Conservation (phyloP, 2,329 filamentous ascomycete genomes). For the Mollisiaceae sp. region DNA sequence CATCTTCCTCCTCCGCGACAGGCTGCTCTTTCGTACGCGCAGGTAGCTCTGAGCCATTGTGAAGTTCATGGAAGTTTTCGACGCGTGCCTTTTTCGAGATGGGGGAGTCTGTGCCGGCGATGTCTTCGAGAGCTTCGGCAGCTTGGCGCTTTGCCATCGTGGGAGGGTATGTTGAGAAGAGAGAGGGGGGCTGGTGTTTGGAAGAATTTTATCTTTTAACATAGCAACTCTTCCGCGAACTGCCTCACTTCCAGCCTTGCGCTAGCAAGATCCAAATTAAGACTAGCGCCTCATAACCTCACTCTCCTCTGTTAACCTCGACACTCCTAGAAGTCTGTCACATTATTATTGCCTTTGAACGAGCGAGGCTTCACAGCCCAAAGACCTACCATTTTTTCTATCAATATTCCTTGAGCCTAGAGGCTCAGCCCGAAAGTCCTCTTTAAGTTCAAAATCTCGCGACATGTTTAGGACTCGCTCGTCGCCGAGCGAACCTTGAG, state of each 20-base stretch:
- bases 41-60: constrained; percentile 39
- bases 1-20: constrained; percentile 36
- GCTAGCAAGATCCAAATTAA: neutral
- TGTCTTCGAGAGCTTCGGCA: constrained; percentile 63
- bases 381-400: too few species aligned
- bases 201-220: constrained; percentile 10
- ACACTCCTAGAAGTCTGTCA: too few species aligned
- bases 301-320: neutral
- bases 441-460: too few species aligned
- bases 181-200: neutral
- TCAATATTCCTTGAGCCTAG: too few species aligned
- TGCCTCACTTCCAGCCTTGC: constrained; percentile 4
- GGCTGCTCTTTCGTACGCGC: constrained; percentile 36
- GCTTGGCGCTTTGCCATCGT: constrained; percentile 62
- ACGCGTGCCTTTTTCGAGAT: constrained; percentile 63
- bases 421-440: too few species aligned
- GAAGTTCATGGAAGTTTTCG: constrained; percentile 41
- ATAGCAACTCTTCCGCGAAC: neutral
- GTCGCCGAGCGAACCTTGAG: too few species aligned
- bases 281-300: neutral
- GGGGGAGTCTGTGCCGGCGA: constrained; percentile 59
- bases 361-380: too few species aligned
- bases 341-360: too few species aligned
- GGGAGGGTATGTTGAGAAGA: neutral
- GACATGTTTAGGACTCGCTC: too few species aligned